Conservation (phyloP, 1,284 basidiomycete genomes). For the Moesziomyces sp. region DNA sequence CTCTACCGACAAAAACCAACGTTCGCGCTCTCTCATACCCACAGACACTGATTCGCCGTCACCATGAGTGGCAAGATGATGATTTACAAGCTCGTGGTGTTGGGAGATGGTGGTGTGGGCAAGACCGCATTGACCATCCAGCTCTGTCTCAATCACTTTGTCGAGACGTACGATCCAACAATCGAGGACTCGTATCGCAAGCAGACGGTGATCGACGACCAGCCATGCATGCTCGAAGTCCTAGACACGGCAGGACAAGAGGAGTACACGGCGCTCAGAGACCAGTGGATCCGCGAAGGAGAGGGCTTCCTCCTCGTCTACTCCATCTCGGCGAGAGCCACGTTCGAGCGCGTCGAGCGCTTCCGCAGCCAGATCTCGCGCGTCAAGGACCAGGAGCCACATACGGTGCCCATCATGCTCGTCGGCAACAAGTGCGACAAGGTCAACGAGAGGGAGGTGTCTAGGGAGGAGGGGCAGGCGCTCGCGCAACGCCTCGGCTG, state of each 20-base stretch:
- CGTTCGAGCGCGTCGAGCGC: constrained; percentile 68
- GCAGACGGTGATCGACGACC: constrained; percentile 68
- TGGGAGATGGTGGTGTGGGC: constrained; percentile 96
- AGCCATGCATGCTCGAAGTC: constrained; percentile 76
- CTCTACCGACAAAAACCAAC: not conserved
- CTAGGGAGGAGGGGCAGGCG: constrained; percentile 65
- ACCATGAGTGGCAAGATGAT: constrained; percentile 55
- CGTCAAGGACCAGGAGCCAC: constrained; percentile 67
- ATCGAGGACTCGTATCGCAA: constrained; percentile 69
- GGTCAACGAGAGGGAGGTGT: constrained; percentile 81
- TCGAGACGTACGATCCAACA: constrained; percentile 67
- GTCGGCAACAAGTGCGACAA: constrained; percentile 90
- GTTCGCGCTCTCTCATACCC: not conserved
- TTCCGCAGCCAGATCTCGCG: constrained; percentile 68
- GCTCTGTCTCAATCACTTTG: constrained; percentile 64
- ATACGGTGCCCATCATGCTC: constrained; percentile 78
- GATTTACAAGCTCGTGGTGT: constrained; percentile 86
- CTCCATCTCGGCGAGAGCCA: constrained; percentile 68
- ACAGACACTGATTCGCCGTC: not conserved
- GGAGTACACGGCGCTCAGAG: constrained; percentile 69
- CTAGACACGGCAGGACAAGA: constrained; percentile 89
- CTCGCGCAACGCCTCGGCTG: constrained; percentile 67
- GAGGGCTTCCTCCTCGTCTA: constrained; percentile 69
- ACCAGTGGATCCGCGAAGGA: constrained; percentile 70
- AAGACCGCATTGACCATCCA: constrained; percentile 92